Evolutionary conservation across 2,329 filamentous ascomycete species (phyloP).

Genomic region (Diplocarpon mali): DNA sequence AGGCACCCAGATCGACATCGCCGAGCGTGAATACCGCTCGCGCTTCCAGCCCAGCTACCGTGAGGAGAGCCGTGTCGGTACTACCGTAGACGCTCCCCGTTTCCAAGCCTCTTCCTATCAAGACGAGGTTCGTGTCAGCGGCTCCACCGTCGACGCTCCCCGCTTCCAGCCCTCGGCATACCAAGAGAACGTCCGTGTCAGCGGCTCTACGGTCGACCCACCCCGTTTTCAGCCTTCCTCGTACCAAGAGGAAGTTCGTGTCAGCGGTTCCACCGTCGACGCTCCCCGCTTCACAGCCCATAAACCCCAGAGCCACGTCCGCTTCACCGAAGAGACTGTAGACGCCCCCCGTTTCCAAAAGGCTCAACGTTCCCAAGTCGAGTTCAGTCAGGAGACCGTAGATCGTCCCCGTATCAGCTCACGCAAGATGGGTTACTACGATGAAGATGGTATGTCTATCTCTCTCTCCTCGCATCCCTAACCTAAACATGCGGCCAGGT

Average conservation of each 20-base stretch:
- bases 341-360: slow-evolving; percentile 25
- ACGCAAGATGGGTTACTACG: slow-evolving; percentile 68
- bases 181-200: slow-evolving; percentile 25
- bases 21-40: slow-evolving; percentile 56
- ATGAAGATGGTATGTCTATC: slow-evolving; percentile 44
- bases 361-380: slow-evolving; percentile 9
- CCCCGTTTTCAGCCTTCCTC: slow-evolving; percentile 30
- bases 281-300: slow-evolving; percentile 28
- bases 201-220: slow-evolving; percentile 53
- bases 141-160: slow-evolving; percentile 31
- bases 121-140: slow-evolving; percentile 15
- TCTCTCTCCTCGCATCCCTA: slow-evolving; percentile 12
- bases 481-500: slow-evolving; percentile 32
- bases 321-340: slow-evolving; percentile 26
- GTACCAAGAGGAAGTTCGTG: slow-evolving; percentile 22
- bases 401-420: slow-evolving; percentile 24
- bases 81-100: slow-evolving; percentile 48
- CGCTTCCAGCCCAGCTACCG: slow-evolving; percentile 42
- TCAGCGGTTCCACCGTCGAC: slow-evolving; percentile 27
- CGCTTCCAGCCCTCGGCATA: slow-evolving; percentile 28
- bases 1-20: slow-evolving; percentile 41
- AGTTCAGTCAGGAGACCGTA: slow-evolving; percentile 25
- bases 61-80: slow-evolving; percentile 33
- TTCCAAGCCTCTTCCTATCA: slow-evolving; percentile 29
- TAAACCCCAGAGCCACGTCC: slow-evolving; percentile 12